phyloP scores from a whole-genome alignment of 768 basidiomycete species.

The Mycena kentingensis region DNA sequence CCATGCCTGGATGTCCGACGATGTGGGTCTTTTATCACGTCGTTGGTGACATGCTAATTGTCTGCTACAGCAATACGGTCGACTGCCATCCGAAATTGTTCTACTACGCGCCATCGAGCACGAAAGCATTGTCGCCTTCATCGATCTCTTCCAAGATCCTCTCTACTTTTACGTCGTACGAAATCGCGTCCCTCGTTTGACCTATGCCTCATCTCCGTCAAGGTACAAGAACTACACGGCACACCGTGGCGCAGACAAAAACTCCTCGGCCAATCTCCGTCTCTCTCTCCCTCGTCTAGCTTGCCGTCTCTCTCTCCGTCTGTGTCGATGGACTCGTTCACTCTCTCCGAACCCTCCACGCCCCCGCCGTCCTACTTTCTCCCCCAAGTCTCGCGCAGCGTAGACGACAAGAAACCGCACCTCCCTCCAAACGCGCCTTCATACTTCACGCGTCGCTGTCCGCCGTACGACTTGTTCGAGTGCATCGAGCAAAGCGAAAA shows the following conservation, averaged over 20 bases:
- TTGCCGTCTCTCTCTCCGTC: conserved; percentile 63
- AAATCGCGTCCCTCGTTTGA: conserved; percentile 16
- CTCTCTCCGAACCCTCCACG: conserved; percentile 45
- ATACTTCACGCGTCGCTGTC: conserved; percentile 51
- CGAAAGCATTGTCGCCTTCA: conserved; percentile 78
- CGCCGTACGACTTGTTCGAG: conserved; percentile 92
- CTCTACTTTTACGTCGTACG: conserved; percentile 86
- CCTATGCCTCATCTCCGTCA: conserved; percentile 7
- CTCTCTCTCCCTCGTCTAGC: conserved; percentile 34
- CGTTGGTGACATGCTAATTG: conserved; percentile 47
- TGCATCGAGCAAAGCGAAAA: conserved; percentile 88
- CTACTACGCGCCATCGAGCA: conserved; percentile 75
- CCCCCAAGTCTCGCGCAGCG: conserved; percentile 16
- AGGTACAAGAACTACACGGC: conserved; percentile 94
- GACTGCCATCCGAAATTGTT: conserved; percentile 80
- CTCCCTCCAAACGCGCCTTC: conserved; percentile 24
- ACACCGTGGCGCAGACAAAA: conserved; percentile 72
- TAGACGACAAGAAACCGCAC: conserved; percentile 9
- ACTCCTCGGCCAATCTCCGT: conserved; percentile 29
- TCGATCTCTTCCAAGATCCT: conserved; percentile 83
- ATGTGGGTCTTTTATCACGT: conserved; percentile 5
- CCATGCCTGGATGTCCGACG: conserved; percentile 36
- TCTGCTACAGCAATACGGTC: conserved; percentile 44
- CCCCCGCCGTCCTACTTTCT: conserved; percentile 36
- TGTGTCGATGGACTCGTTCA: conserved; percentile 47